Conservation (phyloP, 78 protist species). For the Creolimax fragrantissima region DNA sequence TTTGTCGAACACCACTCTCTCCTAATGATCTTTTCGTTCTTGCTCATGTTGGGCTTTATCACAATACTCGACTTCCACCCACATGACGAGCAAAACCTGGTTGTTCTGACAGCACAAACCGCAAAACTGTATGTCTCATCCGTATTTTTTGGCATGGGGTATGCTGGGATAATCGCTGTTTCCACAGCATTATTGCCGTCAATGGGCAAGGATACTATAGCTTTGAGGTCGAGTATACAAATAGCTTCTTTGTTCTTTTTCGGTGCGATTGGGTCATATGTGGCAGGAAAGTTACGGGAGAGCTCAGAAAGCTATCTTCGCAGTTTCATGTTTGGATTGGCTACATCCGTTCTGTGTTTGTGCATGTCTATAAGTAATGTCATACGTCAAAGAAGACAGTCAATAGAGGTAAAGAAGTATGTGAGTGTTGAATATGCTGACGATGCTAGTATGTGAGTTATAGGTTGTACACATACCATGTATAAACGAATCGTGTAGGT, state of each 20-base stretch:
- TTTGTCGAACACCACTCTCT: neutral
- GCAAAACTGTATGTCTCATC: neutral
- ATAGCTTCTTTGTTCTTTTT: neutral
- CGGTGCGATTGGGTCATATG: neutral
- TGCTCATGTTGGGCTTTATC: neutral
- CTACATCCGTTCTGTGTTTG: neutral
- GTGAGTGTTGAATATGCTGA: no score
- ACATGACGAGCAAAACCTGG: neutral
- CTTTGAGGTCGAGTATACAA: neutral
- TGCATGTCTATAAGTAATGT: no score
- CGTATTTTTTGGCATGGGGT: neutral
- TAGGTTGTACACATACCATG: no score
- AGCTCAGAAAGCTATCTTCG: neutral
- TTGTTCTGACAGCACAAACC: neutral
- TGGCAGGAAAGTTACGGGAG: neutral
- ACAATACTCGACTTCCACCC: neutral
- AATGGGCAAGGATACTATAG: neutral
- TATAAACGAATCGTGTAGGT: no score
- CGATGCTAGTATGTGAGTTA: no score
- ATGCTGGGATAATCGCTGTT: neutral
- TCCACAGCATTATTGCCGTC: neutral
- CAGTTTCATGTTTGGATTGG: neutral
- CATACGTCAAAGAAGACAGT: no score
- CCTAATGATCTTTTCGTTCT: neutral
- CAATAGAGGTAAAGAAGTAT: no score